These are phyloP conservation scores for Exsudoporus frostii DNA, from an alignment of 768 basidiomycete species.

Conservation along the genomic window DNA sequence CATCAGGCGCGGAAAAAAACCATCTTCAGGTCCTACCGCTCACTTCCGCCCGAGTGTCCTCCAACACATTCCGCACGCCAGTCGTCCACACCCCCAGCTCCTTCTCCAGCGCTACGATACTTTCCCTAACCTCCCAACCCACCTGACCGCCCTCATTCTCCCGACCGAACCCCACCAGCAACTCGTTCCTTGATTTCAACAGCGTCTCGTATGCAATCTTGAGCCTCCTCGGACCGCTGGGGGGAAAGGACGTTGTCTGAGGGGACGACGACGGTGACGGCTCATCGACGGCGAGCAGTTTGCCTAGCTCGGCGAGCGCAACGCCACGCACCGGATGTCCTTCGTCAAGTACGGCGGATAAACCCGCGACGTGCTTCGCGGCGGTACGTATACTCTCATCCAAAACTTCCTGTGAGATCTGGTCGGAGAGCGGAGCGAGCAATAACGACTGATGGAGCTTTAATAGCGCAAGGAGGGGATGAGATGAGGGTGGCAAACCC, in stretches of 20 bases:
- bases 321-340: conserved; percentile 81
- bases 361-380: conserved; percentile 50
- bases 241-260: conserved; percentile 47
- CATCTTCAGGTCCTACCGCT: not conserved
- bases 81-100: conserved; percentile 71
- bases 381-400: conserved; percentile 62
- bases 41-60: conserved; percentile 34
- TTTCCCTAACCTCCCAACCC: conserved; percentile 58
- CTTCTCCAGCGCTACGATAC: conserved; percentile 59
- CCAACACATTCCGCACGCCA: conserved; percentile 54
- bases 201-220: conserved; percentile 64
- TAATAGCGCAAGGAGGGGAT: conserved; percentile 74
- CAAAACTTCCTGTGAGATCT: conserved; percentile 47
- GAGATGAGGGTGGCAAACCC: conserved; percentile 59
- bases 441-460: conserved; percentile 72
- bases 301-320: conserved; percentile 75
- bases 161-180: conserved; percentile 69
- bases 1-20: not conserved
- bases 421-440: conserved; percentile 45
- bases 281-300: conserved; percentile 78
- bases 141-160: conserved; percentile 69
- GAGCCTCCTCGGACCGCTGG: conserved; percentile 62
- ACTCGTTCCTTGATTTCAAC: conserved; percentile 54
- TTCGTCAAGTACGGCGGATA: conserved; percentile 47
- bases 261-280: conserved; percentile 39